Evolutionary conservation across 805 yeast genomes (phyloP), one percentile per base, ranked within the genome.

Genomic region (Torulaspora microellipsoides): DNA sequence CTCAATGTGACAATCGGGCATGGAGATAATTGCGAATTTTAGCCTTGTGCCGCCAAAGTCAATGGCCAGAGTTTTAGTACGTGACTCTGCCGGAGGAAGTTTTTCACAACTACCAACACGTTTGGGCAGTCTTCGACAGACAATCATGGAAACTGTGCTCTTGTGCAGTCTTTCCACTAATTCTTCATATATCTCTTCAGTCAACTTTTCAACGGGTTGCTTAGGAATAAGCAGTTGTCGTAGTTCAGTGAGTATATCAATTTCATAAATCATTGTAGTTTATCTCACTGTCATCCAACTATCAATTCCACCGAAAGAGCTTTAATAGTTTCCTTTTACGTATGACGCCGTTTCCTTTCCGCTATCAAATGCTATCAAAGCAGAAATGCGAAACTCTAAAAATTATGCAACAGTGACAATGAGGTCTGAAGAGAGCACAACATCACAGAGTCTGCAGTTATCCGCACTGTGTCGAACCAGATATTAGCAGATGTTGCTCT

Each of bases 21-120:
- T 36, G 9, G 39, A 42, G 12, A 53, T 23, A 6, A 59, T 32
- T 5, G 58, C 65, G 35, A 55, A 32, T 41, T 59, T 61, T n/a
- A 59, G 41, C 15, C 34, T 52, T 6, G 58, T 54, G 9, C 64
- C 65, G 25, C 65, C 65, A 49, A 58, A 52, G 51, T 59, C 64
- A 34, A 60, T 50, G 7, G 65, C 54, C 15, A 58, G 38, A 30
- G 49, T 38, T 10, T 36, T 31, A 12, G 27, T 9, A 17, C 35
- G 28, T 27, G 3, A 17, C 40, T 42, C 23, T 40, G 29, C 38
- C 25, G 4, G 25, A 8, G 13, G 15, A 12, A 17, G 15, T 30
- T n/a, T 20, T 5, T 20, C 25, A 7, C 25, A 20, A 20, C 25
- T 7, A 20, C 8, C 25, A 4, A 20, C 25, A 20, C 25, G 25